Evolutionary conservation across 345 rosid species (phyloP).

Genomic region (Eucalyptus globulus): DNA sequence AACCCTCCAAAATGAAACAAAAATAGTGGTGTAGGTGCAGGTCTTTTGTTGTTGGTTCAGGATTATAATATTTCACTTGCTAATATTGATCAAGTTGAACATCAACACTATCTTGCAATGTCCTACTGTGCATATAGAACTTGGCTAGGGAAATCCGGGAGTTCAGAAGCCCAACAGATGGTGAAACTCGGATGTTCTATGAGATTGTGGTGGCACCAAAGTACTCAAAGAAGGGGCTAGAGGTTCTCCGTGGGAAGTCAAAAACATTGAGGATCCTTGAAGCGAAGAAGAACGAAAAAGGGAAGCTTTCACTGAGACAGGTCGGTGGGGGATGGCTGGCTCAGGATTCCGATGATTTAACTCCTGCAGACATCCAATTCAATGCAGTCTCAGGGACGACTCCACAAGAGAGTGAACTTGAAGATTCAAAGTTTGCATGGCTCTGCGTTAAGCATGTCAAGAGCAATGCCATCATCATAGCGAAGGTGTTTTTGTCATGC

Average conservation of each 20-base stretch:
- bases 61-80: not conserved
- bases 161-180: constrained; percentile 86
- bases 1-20: not conserved
- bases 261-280: constrained; percentile 88
- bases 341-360: constrained; percentile 79
- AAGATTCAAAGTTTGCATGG: constrained; percentile 95
- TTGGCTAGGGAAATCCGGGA: constrained; percentile 89
- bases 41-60: not conserved
- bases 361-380: constrained; percentile 52
- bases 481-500: constrained; percentile 42
- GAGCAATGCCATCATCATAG: constrained; percentile 94
- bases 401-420: constrained; percentile 45
- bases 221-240: constrained; percentile 76
- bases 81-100: not conserved
- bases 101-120: not conserved
- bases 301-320: constrained; percentile 83
- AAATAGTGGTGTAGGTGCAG: not conserved
- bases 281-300: constrained; percentile 58
- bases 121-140: constrained; percentile 14
- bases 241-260: constrained; percentile 79
- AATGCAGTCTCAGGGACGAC: constrained; percentile 15
- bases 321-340: constrained; percentile 95
- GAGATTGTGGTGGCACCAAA: constrained; percentile 93
- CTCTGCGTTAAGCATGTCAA: constrained; percentile 91
- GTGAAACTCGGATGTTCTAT: constrained; percentile 94